Percentiles rank a stretch among this genome's conserved stretches.
phyloP scores from a whole-genome alignment of 2,329 filamentous ascomycete genomes.

The Aspergillus pseudonomiae region DNA sequence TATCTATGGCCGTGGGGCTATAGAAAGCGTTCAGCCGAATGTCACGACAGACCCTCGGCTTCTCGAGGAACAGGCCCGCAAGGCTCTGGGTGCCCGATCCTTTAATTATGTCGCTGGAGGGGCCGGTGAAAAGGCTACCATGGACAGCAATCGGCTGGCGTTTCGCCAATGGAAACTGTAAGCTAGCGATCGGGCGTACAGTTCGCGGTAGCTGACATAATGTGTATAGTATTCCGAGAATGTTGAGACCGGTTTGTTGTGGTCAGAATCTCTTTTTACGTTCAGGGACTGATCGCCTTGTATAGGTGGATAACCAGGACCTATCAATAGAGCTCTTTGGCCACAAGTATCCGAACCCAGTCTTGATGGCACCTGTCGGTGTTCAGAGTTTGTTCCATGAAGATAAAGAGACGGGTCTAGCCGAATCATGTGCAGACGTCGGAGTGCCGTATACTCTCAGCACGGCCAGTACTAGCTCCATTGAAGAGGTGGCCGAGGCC shows the following conservation, averaged over 20 bases:
- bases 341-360: constrained; percentile 51
- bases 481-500: constrained; percentile 67
- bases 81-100: constrained; percentile 50
- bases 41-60: constrained; percentile 63
- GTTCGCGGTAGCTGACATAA: constrained; percentile 1
- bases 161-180: constrained; percentile 56
- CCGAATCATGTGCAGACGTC: constrained; percentile 62
- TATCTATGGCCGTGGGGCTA: constrained; percentile 57
- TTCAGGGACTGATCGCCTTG: background rate
- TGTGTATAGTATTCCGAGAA: constrained; percentile 53
- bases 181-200: constrained; percentile 10
- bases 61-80: constrained; percentile 59
- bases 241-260: constrained; percentile 43
- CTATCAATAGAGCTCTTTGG: constrained; percentile 58
- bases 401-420: constrained; percentile 66
- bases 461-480: constrained; percentile 65
- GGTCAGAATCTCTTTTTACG: background rate
- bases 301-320: constrained; percentile 45
- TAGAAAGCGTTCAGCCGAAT: constrained; percentile 51
- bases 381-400: constrained; percentile 69
- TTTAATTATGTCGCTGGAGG: constrained; percentile 67
- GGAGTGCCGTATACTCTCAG: constrained; percentile 68
- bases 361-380: constrained; percentile 70
- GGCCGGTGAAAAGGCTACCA: constrained; percentile 63
- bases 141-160: constrained; percentile 60